These are phyloP conservation scores for Teunomyces tritomae DNA, from an alignment of 805 yeast genomes.

Conservation along the genomic window DNA sequence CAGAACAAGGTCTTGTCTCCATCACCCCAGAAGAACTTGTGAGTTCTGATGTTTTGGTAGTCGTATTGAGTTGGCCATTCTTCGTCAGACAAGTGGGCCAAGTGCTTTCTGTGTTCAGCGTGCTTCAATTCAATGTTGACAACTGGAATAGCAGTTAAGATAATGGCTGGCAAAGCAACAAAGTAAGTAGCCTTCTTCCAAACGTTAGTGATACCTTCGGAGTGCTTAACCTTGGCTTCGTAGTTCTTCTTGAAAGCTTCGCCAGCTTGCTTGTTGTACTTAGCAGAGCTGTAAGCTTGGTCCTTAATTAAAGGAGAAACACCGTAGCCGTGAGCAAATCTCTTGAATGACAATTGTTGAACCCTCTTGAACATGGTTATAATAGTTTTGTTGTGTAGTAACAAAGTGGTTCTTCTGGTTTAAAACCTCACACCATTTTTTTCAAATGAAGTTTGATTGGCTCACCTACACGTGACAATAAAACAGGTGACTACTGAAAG, in stretches of 20 bases:
- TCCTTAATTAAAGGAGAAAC: constrained; percentile 41
- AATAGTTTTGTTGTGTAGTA: constrained; percentile 5
- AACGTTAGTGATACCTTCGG: constrained; percentile 65
- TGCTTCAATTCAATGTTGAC: constrained; percentile 82
- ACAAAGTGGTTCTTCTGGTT: constrained; percentile 3
- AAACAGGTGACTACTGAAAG: background rate
- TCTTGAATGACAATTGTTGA: constrained; percentile 36
- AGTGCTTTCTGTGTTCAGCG: constrained; percentile 83
- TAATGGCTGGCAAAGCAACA: constrained; percentile 81
- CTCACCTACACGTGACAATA: background rate
- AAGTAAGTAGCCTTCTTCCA: constrained; percentile 85
- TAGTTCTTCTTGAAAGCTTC: constrained; percentile 60
- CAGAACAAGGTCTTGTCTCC: constrained; percentile 97
- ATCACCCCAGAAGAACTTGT: constrained; percentile 97
- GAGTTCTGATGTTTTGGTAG: constrained; percentile 85
- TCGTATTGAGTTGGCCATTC: constrained; percentile 92
- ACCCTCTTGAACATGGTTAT: constrained; percentile 34
- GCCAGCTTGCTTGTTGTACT: constrained; percentile 60
- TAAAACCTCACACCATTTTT: constrained; percentile 6
- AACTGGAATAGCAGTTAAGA: constrained; percentile 75
- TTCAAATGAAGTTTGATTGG: constrained; percentile 6
- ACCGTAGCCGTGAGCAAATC: constrained; percentile 41
- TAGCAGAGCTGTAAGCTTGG: constrained; percentile 34
- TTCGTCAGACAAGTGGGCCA: constrained; percentile 71
- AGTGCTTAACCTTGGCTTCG: constrained; percentile 75